Evolutionary conservation across 1,284 basidiomycete genomes (phyloP).

Genomic region (Tremellales sp.): DNA sequence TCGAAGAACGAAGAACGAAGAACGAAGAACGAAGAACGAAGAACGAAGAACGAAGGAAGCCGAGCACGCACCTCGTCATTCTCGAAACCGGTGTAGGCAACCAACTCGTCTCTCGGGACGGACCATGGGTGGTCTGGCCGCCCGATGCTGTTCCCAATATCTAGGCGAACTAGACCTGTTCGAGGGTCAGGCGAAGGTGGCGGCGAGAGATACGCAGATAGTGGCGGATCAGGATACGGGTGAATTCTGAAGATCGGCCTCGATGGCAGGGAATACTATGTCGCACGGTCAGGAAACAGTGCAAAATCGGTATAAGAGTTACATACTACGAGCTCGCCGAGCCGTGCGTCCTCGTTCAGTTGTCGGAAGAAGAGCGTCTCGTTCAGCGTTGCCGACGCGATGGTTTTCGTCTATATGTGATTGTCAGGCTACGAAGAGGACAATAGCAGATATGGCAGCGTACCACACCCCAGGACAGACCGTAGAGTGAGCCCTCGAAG

Average conservation of each 20-base stretch:
- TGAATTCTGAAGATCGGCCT: conserved; percentile 7
- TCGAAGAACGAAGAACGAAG: too few relatives aligned
- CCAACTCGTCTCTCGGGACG: too few relatives aligned
- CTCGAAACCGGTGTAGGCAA: too few relatives aligned
- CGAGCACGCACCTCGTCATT: too few relatives aligned
- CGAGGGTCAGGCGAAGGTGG: conserved; percentile 10
- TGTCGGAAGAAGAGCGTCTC: conserved; percentile 1
- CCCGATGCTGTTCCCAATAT: conserved; percentile 4
- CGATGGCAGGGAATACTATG: neutral
- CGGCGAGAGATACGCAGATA: neutral
- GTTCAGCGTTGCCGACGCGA: conserved; percentile 16
- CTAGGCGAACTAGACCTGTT: conserved; percentile 9
- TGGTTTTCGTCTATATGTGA: conserved; percentile 17
- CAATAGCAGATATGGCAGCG: conserved; percentile 1
- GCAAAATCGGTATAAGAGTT: neutral
- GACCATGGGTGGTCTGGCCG: neutral
- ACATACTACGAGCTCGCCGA: conserved; percentile 25
- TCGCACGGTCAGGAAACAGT: neutral
- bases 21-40: too few relatives aligned
- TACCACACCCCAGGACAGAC: conserved; percentile 24
- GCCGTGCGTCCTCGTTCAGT: conserved; percentile 23
- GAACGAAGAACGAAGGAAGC: too few relatives aligned
- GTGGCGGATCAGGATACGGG: neutral
- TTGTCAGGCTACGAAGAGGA: neutral
- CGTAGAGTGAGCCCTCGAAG: conserved; percentile 25